Conservation (phyloP, 1,284 basidiomycete genomes). For the Caloboletus firmus region DNA sequence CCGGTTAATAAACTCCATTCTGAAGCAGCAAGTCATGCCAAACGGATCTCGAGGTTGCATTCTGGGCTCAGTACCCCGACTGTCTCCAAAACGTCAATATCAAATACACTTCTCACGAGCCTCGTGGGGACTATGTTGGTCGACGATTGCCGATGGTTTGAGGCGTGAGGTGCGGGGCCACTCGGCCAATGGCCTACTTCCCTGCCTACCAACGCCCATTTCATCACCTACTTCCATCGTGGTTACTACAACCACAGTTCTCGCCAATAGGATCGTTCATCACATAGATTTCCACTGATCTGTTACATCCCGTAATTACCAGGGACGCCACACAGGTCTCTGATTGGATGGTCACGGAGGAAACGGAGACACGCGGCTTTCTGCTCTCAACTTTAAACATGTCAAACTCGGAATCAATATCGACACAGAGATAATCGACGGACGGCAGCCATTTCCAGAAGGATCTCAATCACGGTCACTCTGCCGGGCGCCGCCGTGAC, state of each 20-base stretch:
- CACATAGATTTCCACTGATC: conserved; percentile 23
- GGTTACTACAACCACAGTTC: conserved; percentile 10
- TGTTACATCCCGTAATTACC: conserved; percentile 24
- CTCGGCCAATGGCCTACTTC: conserved; percentile 4
- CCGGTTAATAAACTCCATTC: conserved; percentile 9
- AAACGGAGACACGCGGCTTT: conserved; percentile 22
- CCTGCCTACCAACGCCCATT: conserved; percentile 11
- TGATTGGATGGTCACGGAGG: conserved; percentile 26
- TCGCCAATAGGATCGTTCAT: conserved; percentile 25
- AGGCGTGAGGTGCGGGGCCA: conserved; percentile 5
- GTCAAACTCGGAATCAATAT: conserved; percentile 26
- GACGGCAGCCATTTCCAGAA: conserved; percentile 10
- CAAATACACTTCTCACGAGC: conserved; percentile 19
- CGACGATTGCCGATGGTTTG: conserved; percentile 8
- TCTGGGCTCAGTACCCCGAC: conserved; percentile 27
- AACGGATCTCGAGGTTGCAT: conserved; percentile 25
- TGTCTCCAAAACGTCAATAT: conserved; percentile 17
- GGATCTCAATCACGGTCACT: conserved; percentile 16
- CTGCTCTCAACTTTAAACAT: conserved; percentile 26
- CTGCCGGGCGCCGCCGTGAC: conserved; percentile 30
- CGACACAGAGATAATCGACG: conserved; percentile 24
- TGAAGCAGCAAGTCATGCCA: conserved; percentile 9
- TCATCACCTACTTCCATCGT: conserved; percentile 19
- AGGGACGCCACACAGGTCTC: conserved; percentile 24
- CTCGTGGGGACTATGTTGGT: conserved; percentile 7